Percentiles rank a stretch among this genome's conserved stretches.
These are phyloP conservation scores for Plantago lanceolata DNA, from an alignment of 305 asterid genomes.

Conservation along the genomic window DNA sequence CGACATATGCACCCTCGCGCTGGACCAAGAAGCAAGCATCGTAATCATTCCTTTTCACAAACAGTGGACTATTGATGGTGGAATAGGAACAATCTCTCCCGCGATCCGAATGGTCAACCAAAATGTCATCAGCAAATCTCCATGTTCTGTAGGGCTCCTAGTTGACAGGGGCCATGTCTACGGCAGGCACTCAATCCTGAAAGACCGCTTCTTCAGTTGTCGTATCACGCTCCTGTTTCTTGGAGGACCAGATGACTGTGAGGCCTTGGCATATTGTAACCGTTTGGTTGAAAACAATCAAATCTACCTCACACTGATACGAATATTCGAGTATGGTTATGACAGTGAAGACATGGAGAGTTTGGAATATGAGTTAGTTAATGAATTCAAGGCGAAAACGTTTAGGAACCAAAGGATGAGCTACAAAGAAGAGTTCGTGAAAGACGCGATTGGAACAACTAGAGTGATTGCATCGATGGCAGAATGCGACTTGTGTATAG, in stretches of 20 bases:
- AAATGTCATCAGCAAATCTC: constrained; percentile 32
- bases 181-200: constrained; percentile 9
- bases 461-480: constrained; percentile 15
- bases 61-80: constrained; percentile 17
- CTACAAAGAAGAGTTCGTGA: constrained; percentile 32
- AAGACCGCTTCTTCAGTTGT: not conserved
- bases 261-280: constrained; percentile 34
- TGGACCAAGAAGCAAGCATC: constrained; percentile 33
- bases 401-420: constrained; percentile 1
- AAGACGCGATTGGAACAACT: constrained; percentile 18
- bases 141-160: constrained; percentile 43
- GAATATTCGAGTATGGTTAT: not conserved
- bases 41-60: constrained; percentile 35
- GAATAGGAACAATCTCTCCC: constrained; percentile 13
- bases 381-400: not conserved
- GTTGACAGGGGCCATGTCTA: constrained; percentile 29
- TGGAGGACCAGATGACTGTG: constrained; percentile 50
- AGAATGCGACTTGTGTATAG: constrained; percentile 33
- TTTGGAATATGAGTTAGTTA: not conserved
- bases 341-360: not conserved
- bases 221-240: constrained; percentile 25
- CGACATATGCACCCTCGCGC: constrained; percentile 39
- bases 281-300: constrained; percentile 37
- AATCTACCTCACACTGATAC: constrained; percentile 21
- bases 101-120: constrained; percentile 29